Percentiles rank a stretch among this genome's conserved stretches.
Conservation (phyloP, 768 basidiomycete species). For the Auriscalpium vulgare region DNA sequence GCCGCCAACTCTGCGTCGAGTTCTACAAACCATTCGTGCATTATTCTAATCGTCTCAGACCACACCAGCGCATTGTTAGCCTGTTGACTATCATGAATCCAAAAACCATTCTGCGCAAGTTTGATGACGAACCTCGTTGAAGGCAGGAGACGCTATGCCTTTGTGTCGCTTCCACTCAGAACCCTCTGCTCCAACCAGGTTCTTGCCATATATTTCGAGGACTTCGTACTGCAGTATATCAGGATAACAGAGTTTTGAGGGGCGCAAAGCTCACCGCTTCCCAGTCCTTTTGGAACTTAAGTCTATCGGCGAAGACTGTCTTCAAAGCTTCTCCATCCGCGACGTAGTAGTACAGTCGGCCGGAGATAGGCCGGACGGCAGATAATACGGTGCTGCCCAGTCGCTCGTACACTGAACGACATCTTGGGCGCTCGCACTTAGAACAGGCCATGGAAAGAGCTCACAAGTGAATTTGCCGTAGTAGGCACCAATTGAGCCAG, state of each 20-base stretch:
- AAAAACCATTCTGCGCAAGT: background rate
- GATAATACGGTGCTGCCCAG: constrained; percentile 33
- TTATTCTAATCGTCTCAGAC: constrained; percentile 33
- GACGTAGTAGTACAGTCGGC: constrained; percentile 31
- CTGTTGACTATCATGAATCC: constrained; percentile 17
- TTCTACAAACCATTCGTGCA: background rate
- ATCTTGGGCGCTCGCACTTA: background rate
- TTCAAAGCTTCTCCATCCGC: constrained; percentile 37
- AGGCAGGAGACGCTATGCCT: constrained; percentile 37
- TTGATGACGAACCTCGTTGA: constrained; percentile 32
- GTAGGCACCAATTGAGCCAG: constrained; percentile 26
- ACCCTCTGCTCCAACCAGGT: constrained; percentile 35
- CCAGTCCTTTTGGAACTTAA: constrained; percentile 33
- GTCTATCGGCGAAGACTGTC: constrained; percentile 24
- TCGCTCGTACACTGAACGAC: constrained; percentile 27
- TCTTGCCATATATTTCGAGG: constrained; percentile 32
- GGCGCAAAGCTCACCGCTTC: constrained; percentile 22
- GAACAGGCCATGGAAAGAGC: constrained; percentile 2
- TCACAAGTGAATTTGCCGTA: constrained; percentile 29
- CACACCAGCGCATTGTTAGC: constrained; percentile 42
- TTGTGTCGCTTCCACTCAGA: constrained; percentile 42
- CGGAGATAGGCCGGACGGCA: constrained; percentile 25
- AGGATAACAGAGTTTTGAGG: background rate
- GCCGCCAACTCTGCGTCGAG: background rate
- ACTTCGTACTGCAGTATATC: constrained; percentile 26